Conservation (phyloP, 768 basidiomycete genomes). For the Phylloporus scabripes region DNA sequence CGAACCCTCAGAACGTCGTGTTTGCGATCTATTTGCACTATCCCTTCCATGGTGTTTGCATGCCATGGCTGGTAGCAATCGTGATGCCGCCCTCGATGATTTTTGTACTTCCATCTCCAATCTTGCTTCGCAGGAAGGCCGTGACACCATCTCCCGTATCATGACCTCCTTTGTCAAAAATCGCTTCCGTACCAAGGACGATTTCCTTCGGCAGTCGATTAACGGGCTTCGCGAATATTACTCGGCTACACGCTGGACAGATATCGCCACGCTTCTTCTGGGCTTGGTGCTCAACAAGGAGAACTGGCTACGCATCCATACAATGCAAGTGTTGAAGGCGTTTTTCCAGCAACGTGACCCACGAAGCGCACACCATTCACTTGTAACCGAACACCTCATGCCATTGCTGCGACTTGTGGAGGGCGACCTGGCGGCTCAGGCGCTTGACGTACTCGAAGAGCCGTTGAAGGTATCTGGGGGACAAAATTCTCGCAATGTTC, state of each 20-base stretch:
- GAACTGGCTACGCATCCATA: conserved; percentile 74
- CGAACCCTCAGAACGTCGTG: conserved; percentile 62
- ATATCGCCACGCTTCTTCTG: conserved; percentile 80
- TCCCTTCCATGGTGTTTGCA: conserved; percentile 87
- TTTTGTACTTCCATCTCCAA: conserved; percentile 70
- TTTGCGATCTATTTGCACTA: conserved; percentile 78
- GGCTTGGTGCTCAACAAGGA: conserved; percentile 80
- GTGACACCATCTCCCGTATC: conserved; percentile 77
- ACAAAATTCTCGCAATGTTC: conserved; percentile 75
- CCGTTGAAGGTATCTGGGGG: conserved; percentile 77
- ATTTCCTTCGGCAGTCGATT: conserved; percentile 88
- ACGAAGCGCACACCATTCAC: conserved; percentile 60
- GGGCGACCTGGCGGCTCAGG: conserved; percentile 77
- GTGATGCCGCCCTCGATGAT: conserved; percentile 54
- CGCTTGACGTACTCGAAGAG: conserved; percentile 91
- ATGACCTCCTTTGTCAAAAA: conserved; percentile 85
- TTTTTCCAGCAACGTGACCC: conserved; percentile 84
- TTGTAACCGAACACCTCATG: conserved; percentile 87
- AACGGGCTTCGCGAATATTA: conserved; percentile 83
- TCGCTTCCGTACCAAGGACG: conserved; percentile 87
- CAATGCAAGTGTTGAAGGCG: conserved; percentile 84
- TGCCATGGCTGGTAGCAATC: conserved; percentile 60
- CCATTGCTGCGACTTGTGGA: conserved; percentile 85
- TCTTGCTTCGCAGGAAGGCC: conserved; percentile 67
- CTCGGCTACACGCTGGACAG: conserved; percentile 65